Conservation (phyloP, 1,284 basidiomycete genomes). For the Papiliotrema nemorosa region DNA sequence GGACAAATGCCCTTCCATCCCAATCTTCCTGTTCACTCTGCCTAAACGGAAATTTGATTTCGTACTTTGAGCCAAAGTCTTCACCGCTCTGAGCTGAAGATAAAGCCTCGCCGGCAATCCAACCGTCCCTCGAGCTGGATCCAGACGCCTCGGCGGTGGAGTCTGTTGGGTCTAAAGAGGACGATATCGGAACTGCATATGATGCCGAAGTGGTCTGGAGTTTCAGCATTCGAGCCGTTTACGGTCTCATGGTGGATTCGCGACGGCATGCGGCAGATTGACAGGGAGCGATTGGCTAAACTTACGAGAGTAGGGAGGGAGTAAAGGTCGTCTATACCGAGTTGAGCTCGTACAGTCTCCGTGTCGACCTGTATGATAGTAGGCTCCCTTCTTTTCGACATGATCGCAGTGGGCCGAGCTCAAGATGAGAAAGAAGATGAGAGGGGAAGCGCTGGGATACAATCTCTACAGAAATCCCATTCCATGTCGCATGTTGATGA, state of each 20-base stretch:
- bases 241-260: background rate
- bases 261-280: background rate
- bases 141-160: constrained; percentile 6
- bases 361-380: constrained; percentile 39
- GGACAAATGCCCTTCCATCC: constrained; percentile 85
- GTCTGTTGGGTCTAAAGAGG: background rate
- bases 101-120: constrained; percentile 76
- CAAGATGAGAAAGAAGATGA: no score
- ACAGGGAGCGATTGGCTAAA: background rate
- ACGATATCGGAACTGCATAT: constrained; percentile 31
- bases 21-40: constrained; percentile 63
- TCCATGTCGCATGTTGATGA: no score
- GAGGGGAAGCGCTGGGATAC: no score
- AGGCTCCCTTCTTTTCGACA: constrained; percentile 8
- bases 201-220: constrained; percentile 23
- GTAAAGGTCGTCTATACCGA: constrained; percentile 37
- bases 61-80: constrained; percentile 58
- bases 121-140: constrained; percentile 53
- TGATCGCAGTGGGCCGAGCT: background rate
- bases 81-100: constrained; percentile 69
- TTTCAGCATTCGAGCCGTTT: constrained; percentile 1
- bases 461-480: no score
- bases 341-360: constrained; percentile 30
- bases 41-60: constrained; percentile 79
- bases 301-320: constrained; percentile 32